phyloP scores from a whole-genome alignment of 164 flowering plant species.

The Litsea cubeba region DNA sequence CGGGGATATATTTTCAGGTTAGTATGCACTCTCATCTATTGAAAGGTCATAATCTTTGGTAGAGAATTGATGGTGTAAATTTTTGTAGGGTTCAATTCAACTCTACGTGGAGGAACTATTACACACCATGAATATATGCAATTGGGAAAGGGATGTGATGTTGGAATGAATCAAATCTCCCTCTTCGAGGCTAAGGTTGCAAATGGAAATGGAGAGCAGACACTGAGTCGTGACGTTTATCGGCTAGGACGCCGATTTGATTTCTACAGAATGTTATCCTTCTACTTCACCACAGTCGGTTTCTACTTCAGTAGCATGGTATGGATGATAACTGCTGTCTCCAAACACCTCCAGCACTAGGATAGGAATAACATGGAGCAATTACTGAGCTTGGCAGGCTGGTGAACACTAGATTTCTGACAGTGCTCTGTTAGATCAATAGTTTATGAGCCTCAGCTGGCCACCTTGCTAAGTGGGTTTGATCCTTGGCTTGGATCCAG shows the following conservation, averaged over 20 bases:
- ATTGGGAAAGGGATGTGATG: conserved; percentile 98
- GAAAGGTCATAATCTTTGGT: neutral
- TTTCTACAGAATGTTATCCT: conserved; percentile 92
- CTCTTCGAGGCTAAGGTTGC: conserved; percentile 95
- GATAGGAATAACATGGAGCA: neutral
- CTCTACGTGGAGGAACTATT: conserved; percentile 75
- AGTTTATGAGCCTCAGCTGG: neutral
- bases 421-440: neutral
- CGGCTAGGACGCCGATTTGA: conserved; percentile 97
- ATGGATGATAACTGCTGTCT: conserved; percentile 10
- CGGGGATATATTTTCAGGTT: conserved; percentile 44
- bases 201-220: conserved; percentile 98
- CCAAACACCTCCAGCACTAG: neutral
- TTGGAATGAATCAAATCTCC: conserved; percentile 97
- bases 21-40: neutral
- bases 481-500: neutral
- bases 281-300: conserved; percentile 93
- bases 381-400: neutral
- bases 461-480: neutral
- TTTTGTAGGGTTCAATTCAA: conserved; percentile 79
- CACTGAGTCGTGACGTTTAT: conserved; percentile 93
- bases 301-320: conserved; percentile 98
- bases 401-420: neutral
- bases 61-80: conserved; percentile 5
- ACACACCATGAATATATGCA: conserved; percentile 98